These are phyloP conservation scores for rapeseed (Brassica napus) DNA, from an alignment of 345 rosid species.

Conservation along the genomic window Da-Ae NC_063443.1:772001-772500, in stretches of 20 bases:
- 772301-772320: background rate
- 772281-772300: slow-evolving; percentile 6
- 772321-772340: background rate
- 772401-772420: slow-evolving; percentile 36
- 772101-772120: slow-evolving; percentile 3
- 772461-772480: slow-evolving; percentile 1
- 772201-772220: background rate
- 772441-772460: slow-evolving; percentile 15
- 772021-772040: slow-evolving; percentile 92
- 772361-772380: background rate
- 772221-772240: background rate
- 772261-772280: slow-evolving; percentile 8
- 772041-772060: slow-evolving; percentile 82
- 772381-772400: slow-evolving; percentile 23
- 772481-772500: slow-evolving; percentile 14
- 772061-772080: slow-evolving; percentile 81
- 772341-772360: background rate
- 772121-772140: slow-evolving; percentile 24
- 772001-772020: slow-evolving; percentile 62
- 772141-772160: slow-evolving; percentile 6
- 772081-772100: slow-evolving; percentile 88
- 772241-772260: background rate
- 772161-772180: background rate
- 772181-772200: slow-evolving; percentile 24
- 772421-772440: slow-evolving; percentile 34